Conservation (phyloP, 164 flowering plant species). For the Akebia trifoliata region DNA sequence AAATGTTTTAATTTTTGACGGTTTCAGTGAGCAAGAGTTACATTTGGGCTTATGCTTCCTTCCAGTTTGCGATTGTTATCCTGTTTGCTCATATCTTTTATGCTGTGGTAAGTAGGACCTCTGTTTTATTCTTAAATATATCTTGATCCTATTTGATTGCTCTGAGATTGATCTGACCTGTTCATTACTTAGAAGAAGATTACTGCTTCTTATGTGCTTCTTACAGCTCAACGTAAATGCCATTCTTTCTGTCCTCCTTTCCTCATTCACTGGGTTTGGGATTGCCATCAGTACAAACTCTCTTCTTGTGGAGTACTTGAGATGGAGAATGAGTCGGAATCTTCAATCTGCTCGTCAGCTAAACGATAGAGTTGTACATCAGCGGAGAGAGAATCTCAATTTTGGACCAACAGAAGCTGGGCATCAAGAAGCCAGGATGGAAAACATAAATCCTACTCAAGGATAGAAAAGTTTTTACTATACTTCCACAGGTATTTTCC, state of each 20-base stretch:
- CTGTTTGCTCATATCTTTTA: conserved; percentile 83
- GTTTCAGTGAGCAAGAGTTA: conserved; percentile 69
- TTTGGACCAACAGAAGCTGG: conserved; percentile 2
- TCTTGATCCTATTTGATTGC: background rate
- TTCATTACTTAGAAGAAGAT: background rate
- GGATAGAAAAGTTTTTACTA: background rate
- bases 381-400: conserved; percentile 13
- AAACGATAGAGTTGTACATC: conserved; percentile 19
- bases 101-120: conserved; percentile 49
- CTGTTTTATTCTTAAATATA: conserved; percentile 4
- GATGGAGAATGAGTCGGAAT: conserved; percentile 51
- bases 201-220: background rate
- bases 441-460: background rate
- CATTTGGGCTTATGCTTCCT: conserved; percentile 84
- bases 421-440: conserved; percentile 13
- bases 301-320: conserved; percentile 59
- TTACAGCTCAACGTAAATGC: conserved; percentile 67
- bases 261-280: conserved; percentile 84
- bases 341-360: conserved; percentile 27
- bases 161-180: background rate
- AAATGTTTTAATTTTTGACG: background rate
- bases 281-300: conserved; percentile 73
- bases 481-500: background rate
- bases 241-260: conserved; percentile 65
- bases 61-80: conserved; percentile 78